Base-by-base conservation (phyloP, 2,329 filamentous ascomycete genomes). In the Colletotrichum sp. region DNA sequence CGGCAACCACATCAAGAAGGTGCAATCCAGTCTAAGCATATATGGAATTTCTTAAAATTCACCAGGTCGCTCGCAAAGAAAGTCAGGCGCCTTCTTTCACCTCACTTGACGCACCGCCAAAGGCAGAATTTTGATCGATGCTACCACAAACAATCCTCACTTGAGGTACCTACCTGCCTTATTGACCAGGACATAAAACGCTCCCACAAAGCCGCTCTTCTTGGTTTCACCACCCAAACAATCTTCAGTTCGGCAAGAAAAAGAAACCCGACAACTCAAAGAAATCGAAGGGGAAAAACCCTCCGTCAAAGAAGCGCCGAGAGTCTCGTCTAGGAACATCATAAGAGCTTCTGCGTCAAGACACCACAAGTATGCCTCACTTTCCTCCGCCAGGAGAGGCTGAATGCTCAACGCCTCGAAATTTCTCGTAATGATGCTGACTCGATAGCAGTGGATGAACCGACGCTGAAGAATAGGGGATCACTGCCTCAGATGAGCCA, bases 381-480 rank as follows among this genome's bases (percentile, higher is more conserved):
- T 13, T 16, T 18, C 24, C 13, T 57, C 52, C n/a, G 4, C 7
- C 30, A 61, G 12, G 7, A 13, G 12, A 34, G 18, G 32, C 32
- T 34, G 32, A 13, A 34, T 28, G 18, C 61, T 48, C 43, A n/a
- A n/a, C 43, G n/a, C 10, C 12, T 36, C n/a, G 24, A n/a, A 6
- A 48, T 32, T 14, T 18, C 18, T 55, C 30, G 6, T 30, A 7
- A 16, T 7, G 21, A 36, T 55, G 8, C 63, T 72, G 21, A 72
- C 55, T 16, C 5, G 6, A 39, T 39, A 21, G 16, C 34, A 69
- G 71, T 73, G 71, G 43, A 55, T 34, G 14, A 55, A 43, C 43
- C 59, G 14, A 24, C 34, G 71, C 13, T 83, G 61, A 90, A 82
- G 78, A 88, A 87, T 65, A 83, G 83, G 30, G 89, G 81, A 43